Base-by-base conservation (phyloP, 2,329 filamentous ascomycete species). In the Torrubiellomyces zombiae region DNA sequence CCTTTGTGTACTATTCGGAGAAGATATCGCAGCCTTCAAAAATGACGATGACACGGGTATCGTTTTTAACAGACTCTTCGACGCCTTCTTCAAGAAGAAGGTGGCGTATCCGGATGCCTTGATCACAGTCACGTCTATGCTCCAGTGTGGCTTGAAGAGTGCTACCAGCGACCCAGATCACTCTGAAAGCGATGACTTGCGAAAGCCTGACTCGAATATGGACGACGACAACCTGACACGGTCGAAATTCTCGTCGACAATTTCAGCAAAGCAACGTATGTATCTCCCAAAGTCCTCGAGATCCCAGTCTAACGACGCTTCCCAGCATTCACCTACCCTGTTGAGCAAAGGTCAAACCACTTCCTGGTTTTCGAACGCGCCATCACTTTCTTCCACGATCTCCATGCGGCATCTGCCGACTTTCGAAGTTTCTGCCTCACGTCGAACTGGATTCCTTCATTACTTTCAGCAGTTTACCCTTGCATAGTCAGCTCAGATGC, bases 1-100 rank as follows among this genome's bases (percentile, higher is more conserved):
- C 42, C 80, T 98, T 48, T 75, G 80, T 26, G 77, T 95, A 13
- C 51, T 98, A 3, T 93, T 98, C 42, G 83, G 80, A 1, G 64
- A 72, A 20, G 83, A 94, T 41, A n/a, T n/a, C n/a, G n/a, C n/a
- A n/a, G 68, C 91, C 22, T 73, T 72, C 3, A 68, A 68, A 24
- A 66, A 85, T 37, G 67, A 85, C 39, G 68, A 83, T 37, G 69
- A 79, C 25, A 63, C 68, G 35, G 62, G 73, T 14, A 77, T 93
- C 38, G 76, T 86, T 36, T 63, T 79, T 11, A 75, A 70, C 35
- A 75, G 66, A 30, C 60, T 98, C 2, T 50, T 83, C 4, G 71
- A 83, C 22, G 61, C 75, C 1, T 91, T 95, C 41, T 67, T 65
- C 23, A 68, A 63, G 28, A 58, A 67, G 27, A 71, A 66, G 20